Evolutionary conservation across 495 filamentous ascomycete species (phyloP), one percentile per base, ranked within the genome.

Genomic region (Eremomyces bilateralis): DNA sequence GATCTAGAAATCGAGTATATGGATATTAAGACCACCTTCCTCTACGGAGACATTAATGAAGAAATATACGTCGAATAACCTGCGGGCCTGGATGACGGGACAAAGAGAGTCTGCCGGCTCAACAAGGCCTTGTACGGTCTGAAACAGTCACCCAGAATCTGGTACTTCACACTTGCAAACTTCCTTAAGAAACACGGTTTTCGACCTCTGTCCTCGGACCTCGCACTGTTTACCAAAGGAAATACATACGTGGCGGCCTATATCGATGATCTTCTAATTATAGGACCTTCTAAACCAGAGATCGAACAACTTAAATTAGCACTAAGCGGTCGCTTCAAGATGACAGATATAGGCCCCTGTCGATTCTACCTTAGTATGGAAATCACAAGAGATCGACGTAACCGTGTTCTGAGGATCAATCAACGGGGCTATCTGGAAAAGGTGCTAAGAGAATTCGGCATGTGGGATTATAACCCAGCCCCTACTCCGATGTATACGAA

Each of bases 51-150:
- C 25, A 28, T 50, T 0, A 15, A 41, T 4, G 8, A 53, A 12
- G 36, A 45, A 15, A 42, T 54, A 21, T 54, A 43, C 20, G 38
- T 54, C 12, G 15, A 41, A 29, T 43, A 35, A 30, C 49, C 46
- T 3, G 6, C 31, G 20, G 4, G 28, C 18, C 10, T 42, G 13
- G 29, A 10, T 6, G 33, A 44, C 22, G 45, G 42, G 4, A 34
- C 20, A 24, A 3, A 10, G 13, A 40, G 30, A 31, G 42, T 47
- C 29, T 40, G n/a, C 10, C 8, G 11, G 4, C 37, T 44, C 11
- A 8, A 35, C 19, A 52, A 46, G 36, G 56, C 51, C 10, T 36
- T 62, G 8, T 62, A 63, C 33, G 47, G 54, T 6, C 45, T 62
- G 2, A 63, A 61, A 34, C 45, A 63, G 42, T 45, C 52, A 10